Evolutionary conservation across 2,329 filamentous ascomycete species (phyloP), one percentile per base, ranked within the genome.

Genomic region (Aureobasidium sp.): DNA sequence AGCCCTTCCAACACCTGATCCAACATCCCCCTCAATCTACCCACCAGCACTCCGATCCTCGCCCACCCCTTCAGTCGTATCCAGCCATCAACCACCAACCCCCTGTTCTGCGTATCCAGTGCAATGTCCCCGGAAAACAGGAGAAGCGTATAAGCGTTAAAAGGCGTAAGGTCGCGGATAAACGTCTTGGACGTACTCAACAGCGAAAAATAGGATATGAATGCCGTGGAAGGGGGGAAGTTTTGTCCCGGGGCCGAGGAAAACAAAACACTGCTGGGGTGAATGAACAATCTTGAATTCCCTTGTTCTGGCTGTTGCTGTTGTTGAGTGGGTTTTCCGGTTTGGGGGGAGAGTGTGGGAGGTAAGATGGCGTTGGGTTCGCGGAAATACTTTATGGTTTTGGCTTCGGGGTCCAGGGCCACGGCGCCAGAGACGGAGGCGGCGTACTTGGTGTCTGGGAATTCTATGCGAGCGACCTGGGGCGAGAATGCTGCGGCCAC

Each of bases 381-480:
- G 66, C 88, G 90, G 74, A 90, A 97, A 76, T 92, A 99, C 71
- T 91, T 94, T 74, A 99, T 96, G 3, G 88, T 89, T 57, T 86
- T 82, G 4, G 93, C 93, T 74, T 97, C 93, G 0, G 93, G 93
- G 70, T 99, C 94, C 7, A 96, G 80, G 71, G 94, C 93, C 1
- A 97, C 89, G 0, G 94, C 90, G 8, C 94, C 94, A 0, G 90
- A 89, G 64, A 95, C 84, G 2, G 89, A 90, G 37, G 86, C 85
- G 13, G 89, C 89, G 73, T 95, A 99, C 73, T 96, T 97, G 78
- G 95, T 95, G 75, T 96, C 90, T 0, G 94, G 94, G 66, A 96
- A 90, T 65, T 91, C 87, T 70, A 99, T 96, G 57, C 92, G 85
- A 15, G 91, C 91, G 65, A 96, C 85, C 74, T 97, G 93, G 0